Conservation (phyloP, 306 rosid species). For the Quercus suber region DNA sequence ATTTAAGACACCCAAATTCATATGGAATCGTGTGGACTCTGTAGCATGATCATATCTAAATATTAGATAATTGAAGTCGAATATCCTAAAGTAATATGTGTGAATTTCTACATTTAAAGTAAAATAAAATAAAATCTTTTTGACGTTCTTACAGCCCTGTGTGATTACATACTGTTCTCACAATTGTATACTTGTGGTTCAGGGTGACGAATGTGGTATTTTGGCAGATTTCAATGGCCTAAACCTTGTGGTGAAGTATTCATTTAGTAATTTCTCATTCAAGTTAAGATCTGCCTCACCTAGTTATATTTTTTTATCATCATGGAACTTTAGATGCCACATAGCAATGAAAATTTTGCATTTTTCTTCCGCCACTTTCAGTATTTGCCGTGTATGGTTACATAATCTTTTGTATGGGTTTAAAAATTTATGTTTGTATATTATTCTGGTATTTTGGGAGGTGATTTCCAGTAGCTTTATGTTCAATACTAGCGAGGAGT, state of each 20-base stretch:
- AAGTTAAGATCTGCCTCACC: conserved; percentile 52
- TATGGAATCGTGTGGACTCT: background rate
- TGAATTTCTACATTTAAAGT: background rate
- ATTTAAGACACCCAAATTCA: background rate
- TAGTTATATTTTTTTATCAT: conserved; percentile 3
- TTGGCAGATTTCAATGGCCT: conserved; percentile 59
- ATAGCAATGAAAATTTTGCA: conserved; percentile 5
- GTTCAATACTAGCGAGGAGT: background rate
- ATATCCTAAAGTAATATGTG: background rate
- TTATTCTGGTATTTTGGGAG: background rate
- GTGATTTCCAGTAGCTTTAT: background rate
- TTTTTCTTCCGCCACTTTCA: background rate
- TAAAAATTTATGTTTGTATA: background rate
- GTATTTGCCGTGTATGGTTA: background rate
- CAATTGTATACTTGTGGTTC: conserved; percentile 26
- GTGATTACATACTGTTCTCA: conserved; percentile 26
- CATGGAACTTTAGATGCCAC: background rate
- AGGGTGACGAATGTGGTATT: conserved; percentile 91
- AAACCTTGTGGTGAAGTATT: conserved; percentile 55
- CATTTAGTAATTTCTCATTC: conserved; percentile 94
- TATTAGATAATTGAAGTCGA: background rate
- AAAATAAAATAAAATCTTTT: background rate
- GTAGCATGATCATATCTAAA: background rate
- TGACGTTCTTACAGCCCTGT: conserved; percentile 2
- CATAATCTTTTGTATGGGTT: background rate